phyloP scores from a whole-genome alignment of 2,329 filamentous ascomycete genomes.

The Ophiocordyceps camponoti-rufipedis region DNA sequence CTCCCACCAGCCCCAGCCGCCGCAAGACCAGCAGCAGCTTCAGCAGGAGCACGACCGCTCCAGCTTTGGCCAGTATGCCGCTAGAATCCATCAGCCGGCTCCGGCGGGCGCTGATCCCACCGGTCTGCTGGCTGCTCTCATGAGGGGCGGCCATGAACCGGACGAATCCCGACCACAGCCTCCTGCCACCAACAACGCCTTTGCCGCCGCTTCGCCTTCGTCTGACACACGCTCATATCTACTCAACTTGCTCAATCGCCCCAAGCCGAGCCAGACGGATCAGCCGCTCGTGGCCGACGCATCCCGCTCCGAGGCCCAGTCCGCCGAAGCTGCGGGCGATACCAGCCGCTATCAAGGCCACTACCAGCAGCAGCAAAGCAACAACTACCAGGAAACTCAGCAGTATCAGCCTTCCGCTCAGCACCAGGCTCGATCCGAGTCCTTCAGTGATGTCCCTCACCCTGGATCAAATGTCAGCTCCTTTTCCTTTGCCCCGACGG shows the following conservation, averaged over 20 bases:
- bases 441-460: conserved; percentile 8
- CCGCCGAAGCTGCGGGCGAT: conserved; percentile 14
- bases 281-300: conserved; percentile 22
- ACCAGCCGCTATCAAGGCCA: conserved; percentile 10
- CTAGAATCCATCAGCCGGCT: conserved; percentile 36
- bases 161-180: conserved; percentile 17
- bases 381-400: conserved; percentile 9
- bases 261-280: conserved; percentile 46
- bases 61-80: conserved; percentile 7
- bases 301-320: conserved; percentile 25
- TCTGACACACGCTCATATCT: conserved; percentile 71
- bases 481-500: conserved; percentile 9
- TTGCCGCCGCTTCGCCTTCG: conserved; percentile 31
- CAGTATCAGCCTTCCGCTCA: conserved; percentile 9
- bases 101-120: conserved; percentile 36
- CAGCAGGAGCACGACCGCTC: conserved; percentile 6
- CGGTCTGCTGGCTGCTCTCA: conserved; percentile 40
- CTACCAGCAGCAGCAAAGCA: conserved; percentile 10
- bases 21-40: conserved; percentile 8
- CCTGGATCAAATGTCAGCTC: conserved; percentile 8
- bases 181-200: conserved; percentile 12
- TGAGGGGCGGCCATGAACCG: conserved; percentile 35
- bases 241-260: conserved; percentile 67
- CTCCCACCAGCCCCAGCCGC: conserved; percentile 12
- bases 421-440: conserved; percentile 5